These are phyloP conservation scores for Lepidium sativum DNA, from an alignment of 345 rosid genomes.

Conservation along the genomic window DNA sequence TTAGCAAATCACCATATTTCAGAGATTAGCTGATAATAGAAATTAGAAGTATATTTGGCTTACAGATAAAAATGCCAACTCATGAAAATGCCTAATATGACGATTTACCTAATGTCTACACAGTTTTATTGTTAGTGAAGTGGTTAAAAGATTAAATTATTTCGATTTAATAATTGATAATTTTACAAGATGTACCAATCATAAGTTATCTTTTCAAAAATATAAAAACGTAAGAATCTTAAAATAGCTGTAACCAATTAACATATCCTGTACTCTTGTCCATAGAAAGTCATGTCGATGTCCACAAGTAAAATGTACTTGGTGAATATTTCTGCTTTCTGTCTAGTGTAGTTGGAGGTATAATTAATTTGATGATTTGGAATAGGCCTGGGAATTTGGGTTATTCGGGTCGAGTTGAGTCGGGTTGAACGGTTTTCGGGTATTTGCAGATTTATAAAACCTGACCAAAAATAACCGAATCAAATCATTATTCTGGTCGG, in stretches of 20 bases:
- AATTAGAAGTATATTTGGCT: conserved; percentile 6
- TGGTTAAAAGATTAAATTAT: too few species aligned
- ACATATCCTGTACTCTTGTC: too few species aligned
- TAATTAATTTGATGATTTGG: not conserved
- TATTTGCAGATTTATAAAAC: too few species aligned
- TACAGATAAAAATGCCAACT: conserved; percentile 15
- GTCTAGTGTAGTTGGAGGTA: not conserved
- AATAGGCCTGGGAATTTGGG: too few species aligned
- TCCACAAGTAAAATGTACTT: not conserved
- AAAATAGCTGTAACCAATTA: not conserved
- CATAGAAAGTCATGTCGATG: not conserved
- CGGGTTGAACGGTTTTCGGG: too few species aligned
- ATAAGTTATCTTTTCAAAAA: not conserved
- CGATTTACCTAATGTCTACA: too few species aligned
- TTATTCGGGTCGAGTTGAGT: too few species aligned
- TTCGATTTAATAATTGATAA: too few species aligned
- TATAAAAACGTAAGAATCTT: not conserved
- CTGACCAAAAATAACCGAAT: too few species aligned
- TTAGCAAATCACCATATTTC: conserved; percentile 10
- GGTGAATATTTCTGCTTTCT: not conserved
- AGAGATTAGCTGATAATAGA: conserved; percentile 1
- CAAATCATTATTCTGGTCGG: too few species aligned
- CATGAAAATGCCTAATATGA: conserved; percentile 7
- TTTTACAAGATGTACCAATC: too few species aligned
- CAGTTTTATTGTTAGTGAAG: too few species aligned